Evolutionary conservation across 441 rosid species (phyloP).

Genomic region (Eutrema salsugineum): DNA sequence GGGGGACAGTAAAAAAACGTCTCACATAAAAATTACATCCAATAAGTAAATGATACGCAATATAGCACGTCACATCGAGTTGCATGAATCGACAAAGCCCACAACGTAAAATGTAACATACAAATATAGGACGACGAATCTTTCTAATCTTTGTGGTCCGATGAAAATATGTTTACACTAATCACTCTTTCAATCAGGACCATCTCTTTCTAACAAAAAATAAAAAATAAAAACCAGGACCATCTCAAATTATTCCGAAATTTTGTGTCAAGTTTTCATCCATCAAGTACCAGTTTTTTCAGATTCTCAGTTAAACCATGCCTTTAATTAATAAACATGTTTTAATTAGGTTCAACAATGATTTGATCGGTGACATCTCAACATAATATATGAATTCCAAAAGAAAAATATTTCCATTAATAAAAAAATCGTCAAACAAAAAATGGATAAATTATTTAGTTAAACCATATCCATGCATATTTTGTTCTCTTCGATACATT

Average conservation of each 20-base stretch:
- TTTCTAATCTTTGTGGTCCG: conserved; percentile 13
- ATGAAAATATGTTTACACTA: background rate
- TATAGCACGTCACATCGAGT: conserved; percentile 20
- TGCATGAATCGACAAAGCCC: conserved; percentile 19
- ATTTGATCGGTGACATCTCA: background rate
- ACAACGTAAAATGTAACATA: conserved; percentile 11
- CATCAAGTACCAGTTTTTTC: background rate
- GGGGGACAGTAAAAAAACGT: background rate
- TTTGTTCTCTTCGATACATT: background rate
- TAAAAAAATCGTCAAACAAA: background rate
- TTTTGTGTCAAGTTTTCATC: background rate
- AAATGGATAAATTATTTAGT: background rate
- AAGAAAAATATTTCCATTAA: background rate
- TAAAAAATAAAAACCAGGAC: too few relatives aligned
- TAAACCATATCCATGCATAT: background rate
- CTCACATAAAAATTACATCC: background rate
- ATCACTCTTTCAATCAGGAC: conserved; percentile 2
- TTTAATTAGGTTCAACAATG: background rate
- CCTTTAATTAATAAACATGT: background rate
- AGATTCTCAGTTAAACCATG: background rate
- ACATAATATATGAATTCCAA: too few relatives aligned
- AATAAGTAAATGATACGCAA: conserved; percentile 20
- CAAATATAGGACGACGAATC: background rate
- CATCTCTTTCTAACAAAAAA: too few relatives aligned
- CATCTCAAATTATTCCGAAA: background rate